Evolutionary conservation across 192 early-diverging fungal genomes (phyloP).

Genomic region (Entomortierella lignicola): DNA sequence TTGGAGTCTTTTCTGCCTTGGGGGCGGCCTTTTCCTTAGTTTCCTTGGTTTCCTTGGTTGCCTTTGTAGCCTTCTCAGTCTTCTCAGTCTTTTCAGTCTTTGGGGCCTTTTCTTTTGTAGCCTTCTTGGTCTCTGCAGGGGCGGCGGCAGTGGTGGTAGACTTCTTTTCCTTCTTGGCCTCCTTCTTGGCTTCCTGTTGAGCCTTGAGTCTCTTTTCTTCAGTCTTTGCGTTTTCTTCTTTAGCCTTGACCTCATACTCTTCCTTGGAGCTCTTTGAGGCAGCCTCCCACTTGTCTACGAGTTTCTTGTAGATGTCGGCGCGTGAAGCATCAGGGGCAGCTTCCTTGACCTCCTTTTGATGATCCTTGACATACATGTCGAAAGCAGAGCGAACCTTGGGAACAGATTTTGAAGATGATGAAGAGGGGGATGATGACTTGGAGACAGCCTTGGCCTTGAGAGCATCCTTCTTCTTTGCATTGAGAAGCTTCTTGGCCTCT

Average conservation of each 20-base stretch:
- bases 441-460: conserved; percentile 18
- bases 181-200: conserved; percentile 1
- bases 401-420: conserved; percentile 3
- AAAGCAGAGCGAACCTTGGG: conserved; percentile 46
- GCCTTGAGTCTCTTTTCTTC: conserved; percentile 40
- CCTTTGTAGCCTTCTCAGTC: conserved; percentile 12
- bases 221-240: conserved; percentile 33
- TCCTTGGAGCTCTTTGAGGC: conserved; percentile 14
- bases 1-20: conserved; percentile 5
- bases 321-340: conserved; percentile 38
- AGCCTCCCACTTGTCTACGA: conserved; percentile 54
- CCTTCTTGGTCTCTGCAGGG: conserved; percentile 16
- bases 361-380: conserved; percentile 54
- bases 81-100: conserved; percentile 22
- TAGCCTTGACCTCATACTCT: conserved; percentile 36
- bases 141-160: not conserved
- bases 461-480: conserved; percentile 38
- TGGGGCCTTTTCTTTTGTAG: conserved; percentile 14
- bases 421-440: not conserved
- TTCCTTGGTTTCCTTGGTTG: not conserved
- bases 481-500: conserved; percentile 25
- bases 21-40: conserved; percentile 14
- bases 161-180: conserved; percentile 8
- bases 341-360: conserved; percentile 42
- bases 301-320: conserved; percentile 41